Conservation (phyloP, 169 alveolate species). For the Babesia ovis region DNA sequence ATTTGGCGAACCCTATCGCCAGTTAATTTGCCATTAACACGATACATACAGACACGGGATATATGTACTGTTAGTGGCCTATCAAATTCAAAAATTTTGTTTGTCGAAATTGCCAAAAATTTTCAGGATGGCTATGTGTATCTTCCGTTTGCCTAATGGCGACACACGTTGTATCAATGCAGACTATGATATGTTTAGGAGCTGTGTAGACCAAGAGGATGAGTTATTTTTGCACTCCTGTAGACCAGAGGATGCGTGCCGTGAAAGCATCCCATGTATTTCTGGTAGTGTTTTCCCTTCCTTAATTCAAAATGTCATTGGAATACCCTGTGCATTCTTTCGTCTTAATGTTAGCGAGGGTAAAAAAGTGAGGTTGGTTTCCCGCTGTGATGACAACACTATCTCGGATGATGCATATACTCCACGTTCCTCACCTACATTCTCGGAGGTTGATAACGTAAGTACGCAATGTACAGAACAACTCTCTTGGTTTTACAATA, state of each 20-base stretch:
- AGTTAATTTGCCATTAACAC: not conserved
- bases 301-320: not conserved
- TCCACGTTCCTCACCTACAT: not conserved
- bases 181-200: not conserved
- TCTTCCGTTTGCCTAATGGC: slow-evolving; percentile 5
- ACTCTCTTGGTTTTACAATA: not conserved
- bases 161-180: not conserved
- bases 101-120: too few species aligned
- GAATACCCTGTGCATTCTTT: not conserved
- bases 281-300: not conserved
- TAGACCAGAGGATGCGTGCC: slow-evolving; percentile 13
- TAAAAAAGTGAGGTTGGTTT: not conserved
- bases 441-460: not conserved
- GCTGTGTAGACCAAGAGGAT: not conserved
- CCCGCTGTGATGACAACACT: not conserved
- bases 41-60: not conserved
- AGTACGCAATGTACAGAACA: too few species aligned
- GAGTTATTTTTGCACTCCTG: not conserved
- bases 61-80: not conserved
- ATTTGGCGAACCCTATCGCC: not conserved
- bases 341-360: not conserved
- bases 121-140: not conserved
- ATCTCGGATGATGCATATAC: not conserved
- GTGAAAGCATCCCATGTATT: slow-evolving; percentile 11
- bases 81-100: too few species aligned